Base-by-base conservation (phyloP, 768 basidiomycete genomes). In the Candolleomyces aberdarensis region DNA sequence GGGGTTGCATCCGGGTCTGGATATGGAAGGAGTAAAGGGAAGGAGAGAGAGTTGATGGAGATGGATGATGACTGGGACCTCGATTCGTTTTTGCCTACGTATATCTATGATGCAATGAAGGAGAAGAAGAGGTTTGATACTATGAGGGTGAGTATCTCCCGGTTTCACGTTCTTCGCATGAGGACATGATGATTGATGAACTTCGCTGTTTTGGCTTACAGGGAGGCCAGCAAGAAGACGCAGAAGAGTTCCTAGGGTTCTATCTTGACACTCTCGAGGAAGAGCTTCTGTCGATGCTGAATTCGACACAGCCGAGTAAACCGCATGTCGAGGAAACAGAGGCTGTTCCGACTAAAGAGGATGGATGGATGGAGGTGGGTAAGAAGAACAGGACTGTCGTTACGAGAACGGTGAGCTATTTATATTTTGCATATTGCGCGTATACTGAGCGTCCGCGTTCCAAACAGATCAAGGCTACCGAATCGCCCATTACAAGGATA, bases 191-290 rank as follows among this genome's bases (percentile, higher is more conserved):
- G 5, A 55, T 55, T 49, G 44, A 20, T 15, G 11, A 39, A 32
- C 47, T 41, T 58, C 51, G 48, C 22, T 2, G 44, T 22, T 48
- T 41, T 58, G 52, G 48, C 22, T 2, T 56, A 13, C 64, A 94
- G 85, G 86, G 92, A 41, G 95, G 95, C 0, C 92, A 94, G 61
- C 96, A 99, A 75, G 96, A 99, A 72, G 96, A 99, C 61, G 96
- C 96, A 10, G 96, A 99, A 73, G 96, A 99, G 74, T 98, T 97
- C 73, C 79, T 98, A n/a, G 96, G 96, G 3, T 98, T 97, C 76
- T 96, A 93, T 75, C 80, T 98, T 26, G 94, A 98, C 67, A 92
- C 94, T 0, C 77, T 99, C 5, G 94, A 96, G 72, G 96, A 99
- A 71, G 96, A 98, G 75, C 71, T 98, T 11, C 75, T 92, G 3